phyloP scores from a whole-genome alignment of 345 rosid genomes.

The Ceriops zippeliana region DNA sequence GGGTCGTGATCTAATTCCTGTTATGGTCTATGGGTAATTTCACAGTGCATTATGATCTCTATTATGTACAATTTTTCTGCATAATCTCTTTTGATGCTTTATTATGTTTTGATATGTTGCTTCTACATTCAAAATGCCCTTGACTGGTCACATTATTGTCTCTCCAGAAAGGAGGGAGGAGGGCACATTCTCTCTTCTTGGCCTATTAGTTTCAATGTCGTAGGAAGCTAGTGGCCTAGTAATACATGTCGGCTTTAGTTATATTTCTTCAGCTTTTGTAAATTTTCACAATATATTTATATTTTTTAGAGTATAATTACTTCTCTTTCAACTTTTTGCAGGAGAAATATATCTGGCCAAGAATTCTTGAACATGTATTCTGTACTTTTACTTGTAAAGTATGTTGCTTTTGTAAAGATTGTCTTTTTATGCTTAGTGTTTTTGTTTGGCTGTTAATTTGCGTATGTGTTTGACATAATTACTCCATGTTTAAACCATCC shows the following conservation, averaged over 20 bases:
- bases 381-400: slow-evolving; percentile 73
- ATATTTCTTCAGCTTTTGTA: neutral
- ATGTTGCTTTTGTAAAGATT: slow-evolving; percentile 18
- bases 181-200: no score
- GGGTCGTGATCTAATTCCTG: slow-evolving; percentile 98
- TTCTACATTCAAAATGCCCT: neutral
- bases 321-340: slow-evolving; percentile 34
- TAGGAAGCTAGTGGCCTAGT: no score
- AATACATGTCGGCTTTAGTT: neutral
- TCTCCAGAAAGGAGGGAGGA: no score
- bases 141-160: no score
- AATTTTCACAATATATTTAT: slow-evolving; percentile 1
- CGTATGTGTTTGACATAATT: neutral
- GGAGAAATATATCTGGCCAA: slow-evolving; percentile 97
- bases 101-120: neutral
- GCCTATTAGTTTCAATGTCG: no score
- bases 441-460: neutral
- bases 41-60: no score
- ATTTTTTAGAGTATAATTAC: neutral
- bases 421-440: neutral
- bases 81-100: neutral
- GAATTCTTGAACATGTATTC: slow-evolving; percentile 94
- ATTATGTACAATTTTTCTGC: neutral
- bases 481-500: slow-evolving; percentile 3
- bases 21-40: slow-evolving; percentile 94